Conservation (phyloP, 2,329 filamentous ascomycete genomes). For the Sordariomycetes sp. region DNA sequence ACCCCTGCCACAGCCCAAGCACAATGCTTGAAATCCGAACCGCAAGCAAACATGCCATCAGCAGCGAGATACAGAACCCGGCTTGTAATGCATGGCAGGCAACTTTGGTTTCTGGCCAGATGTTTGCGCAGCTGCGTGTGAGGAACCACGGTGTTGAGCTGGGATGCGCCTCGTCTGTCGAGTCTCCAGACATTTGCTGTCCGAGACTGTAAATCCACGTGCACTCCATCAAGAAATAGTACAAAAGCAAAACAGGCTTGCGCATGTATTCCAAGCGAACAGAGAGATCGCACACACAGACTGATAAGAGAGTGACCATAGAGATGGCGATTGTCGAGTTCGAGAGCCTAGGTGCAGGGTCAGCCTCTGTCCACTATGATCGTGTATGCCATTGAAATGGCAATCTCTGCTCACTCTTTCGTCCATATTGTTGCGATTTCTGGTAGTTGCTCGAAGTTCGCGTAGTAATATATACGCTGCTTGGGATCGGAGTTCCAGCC, state of each 20-base stretch:
- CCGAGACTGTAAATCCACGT: neutral
- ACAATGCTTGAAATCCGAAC: neutral
- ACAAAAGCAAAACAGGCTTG: neutral
- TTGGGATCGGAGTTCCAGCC: slow-evolving; percentile 20
- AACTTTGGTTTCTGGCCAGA: neutral
- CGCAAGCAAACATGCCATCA: neutral
- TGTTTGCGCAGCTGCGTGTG: neutral
- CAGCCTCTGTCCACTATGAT: slow-evolving; percentile 11
- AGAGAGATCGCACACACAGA: neutral
- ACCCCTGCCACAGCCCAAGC: neutral
- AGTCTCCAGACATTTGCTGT: neutral
- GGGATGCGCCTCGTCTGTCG: neutral
- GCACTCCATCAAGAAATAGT: neutral
- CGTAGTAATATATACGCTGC: slow-evolving; percentile 17
- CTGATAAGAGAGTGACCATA: neutral
- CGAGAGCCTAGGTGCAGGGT: no score
- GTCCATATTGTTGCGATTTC: slow-evolving; percentile 16
- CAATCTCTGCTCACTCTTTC: slow-evolving; percentile 10
- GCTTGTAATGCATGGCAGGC: neutral
- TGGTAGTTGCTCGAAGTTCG: slow-evolving; percentile 18
- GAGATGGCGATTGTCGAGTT: neutral
- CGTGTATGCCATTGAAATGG: slow-evolving; percentile 5
- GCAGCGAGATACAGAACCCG: neutral
- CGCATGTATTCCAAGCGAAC: neutral
- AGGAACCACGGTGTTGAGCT: neutral